Evolutionary conservation across 345 rosid genomes (phyloP), one percentile per base, ranked within the genome.

Genomic region (Rhizophora mangle): DNA sequence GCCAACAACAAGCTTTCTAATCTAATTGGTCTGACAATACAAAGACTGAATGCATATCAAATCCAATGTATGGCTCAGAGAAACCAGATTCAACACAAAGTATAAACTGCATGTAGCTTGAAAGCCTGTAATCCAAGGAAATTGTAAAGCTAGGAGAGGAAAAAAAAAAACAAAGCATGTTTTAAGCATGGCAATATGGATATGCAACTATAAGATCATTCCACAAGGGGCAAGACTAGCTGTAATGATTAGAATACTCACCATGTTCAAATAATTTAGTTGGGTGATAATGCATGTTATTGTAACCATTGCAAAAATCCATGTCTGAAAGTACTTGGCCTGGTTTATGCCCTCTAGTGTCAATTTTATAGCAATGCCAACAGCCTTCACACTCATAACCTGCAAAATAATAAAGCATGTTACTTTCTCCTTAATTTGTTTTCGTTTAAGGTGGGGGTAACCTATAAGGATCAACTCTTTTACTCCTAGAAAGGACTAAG

Each of bases 331-430:
- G 76, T 83, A 85, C 55, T 68, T 78, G 63, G 84, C 82, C 75
- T 90, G 96, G 77, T 85, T 82, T 47, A 65, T 69, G 65, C 96
- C 96, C 67, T 85, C 91, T 60, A 88, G 16, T 54, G 93, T 86
- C 65, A 90, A 82, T 68, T 90, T 78, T 80, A 90, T 88, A 18
- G 93, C 96, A 75, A 90, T 90, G 43, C 96, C 96, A 22, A 90
- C 80, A 58, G 96, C 96, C 76, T 90, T 90, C 65, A 90, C 74
- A 68, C 96, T 90, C 93, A 90, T 88, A 49, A 90, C 96, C 96
- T 90, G 82, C 63, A 65, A 72, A 67, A 65, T 37, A 57, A 60
- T 15, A 29, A 24, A 65, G 3, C 65, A 20, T 0, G 27, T 64
- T 43, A 27, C 21, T 24, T 19, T 71, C 31, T 16, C 43, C 54